A percentile compares a stretch with the other conserved stretches of the same genome.
These are phyloP conservation scores for Moesziomyces sp. DNA, from an alignment of 1,284 basidiomycete genomes.

Conservation along the genomic window DNA sequence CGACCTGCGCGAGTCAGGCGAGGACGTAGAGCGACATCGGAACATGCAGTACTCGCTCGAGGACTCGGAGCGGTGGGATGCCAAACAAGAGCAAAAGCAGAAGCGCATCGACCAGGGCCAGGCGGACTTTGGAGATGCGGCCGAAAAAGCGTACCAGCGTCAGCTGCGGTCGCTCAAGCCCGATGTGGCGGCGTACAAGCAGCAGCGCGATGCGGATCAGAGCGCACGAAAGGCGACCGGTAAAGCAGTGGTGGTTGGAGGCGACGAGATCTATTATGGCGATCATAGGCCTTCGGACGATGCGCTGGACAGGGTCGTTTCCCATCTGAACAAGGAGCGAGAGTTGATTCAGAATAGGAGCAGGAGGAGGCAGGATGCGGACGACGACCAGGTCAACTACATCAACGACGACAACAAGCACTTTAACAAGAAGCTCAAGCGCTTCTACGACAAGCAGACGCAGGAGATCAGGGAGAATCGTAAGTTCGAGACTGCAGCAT, in stretches of 20 bases:
- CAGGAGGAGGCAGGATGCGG: conserved; percentile 86
- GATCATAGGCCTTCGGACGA: conserved; percentile 94
- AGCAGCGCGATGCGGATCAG: conserved; percentile 73
- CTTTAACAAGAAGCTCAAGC: conserved; percentile 98
- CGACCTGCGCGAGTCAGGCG: conserved; percentile 86
- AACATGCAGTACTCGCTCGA: conserved; percentile 95
- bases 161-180: conserved; percentile 87
- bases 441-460: conserved; percentile 98
- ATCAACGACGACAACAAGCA: conserved; percentile 98
- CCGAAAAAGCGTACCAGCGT: conserved; percentile 88
- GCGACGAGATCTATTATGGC: conserved; percentile 73
- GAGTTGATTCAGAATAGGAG: conserved; percentile 75
- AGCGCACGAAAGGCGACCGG: not conserved
- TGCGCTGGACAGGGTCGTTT: conserved; percentile 89
- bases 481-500: conserved; percentile 4
- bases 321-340: conserved; percentile 86
- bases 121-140: conserved; percentile 90
- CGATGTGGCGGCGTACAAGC: conserved; percentile 83
- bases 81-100: conserved; percentile 80
- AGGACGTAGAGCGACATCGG: conserved; percentile 77
- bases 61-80: conserved; percentile 93
- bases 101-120: conserved; percentile 83
- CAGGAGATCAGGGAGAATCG: conserved; percentile 73
- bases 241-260: not conserved
- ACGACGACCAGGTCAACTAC: conserved; percentile 94